Conservation (phyloP, 164 flowering plant species). For the Warburgia ugandensis region DNA sequence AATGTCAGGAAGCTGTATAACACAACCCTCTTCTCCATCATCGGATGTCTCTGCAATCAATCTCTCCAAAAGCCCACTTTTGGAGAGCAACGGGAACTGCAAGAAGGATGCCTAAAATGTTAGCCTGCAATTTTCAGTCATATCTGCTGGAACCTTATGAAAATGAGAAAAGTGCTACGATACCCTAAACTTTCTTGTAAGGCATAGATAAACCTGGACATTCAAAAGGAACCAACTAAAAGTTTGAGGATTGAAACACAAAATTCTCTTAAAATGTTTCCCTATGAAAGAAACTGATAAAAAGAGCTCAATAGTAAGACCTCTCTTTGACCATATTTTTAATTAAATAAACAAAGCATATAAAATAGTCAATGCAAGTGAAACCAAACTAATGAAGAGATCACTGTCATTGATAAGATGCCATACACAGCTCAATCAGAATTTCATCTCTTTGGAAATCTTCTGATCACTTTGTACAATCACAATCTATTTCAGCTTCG, state of each 20-base stretch:
- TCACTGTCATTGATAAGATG: too few species aligned
- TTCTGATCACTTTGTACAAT: too few species aligned
- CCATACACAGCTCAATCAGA: too few species aligned
- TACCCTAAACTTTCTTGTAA: neutral
- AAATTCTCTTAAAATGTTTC: neutral
- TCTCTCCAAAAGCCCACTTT: conserved; percentile 78
- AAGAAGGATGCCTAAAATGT: conserved; percentile 8
- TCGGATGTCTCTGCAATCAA: conserved; percentile 64
- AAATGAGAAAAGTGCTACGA: neutral
- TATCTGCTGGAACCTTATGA: neutral
- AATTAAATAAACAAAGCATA: neutral
- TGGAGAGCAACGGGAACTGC: conserved; percentile 91
- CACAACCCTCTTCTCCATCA: conserved; percentile 46
- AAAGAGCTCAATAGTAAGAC: neutral
- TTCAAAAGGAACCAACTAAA: neutral
- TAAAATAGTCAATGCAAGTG: too few species aligned
- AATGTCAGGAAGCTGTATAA: conserved; percentile 46
- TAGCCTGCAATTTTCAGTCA: neutral
- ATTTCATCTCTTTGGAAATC: too few species aligned
- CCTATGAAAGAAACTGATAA: neutral
- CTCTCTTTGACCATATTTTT: neutral
- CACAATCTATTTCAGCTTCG: too few species aligned
- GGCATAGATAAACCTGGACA: neutral
- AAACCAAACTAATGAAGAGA: neutral
- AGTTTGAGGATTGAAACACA: neutral